A percentile compares a stretch with the other conserved stretches of the same genome.
phyloP scores from a whole-genome alignment of 2,329 filamentous ascomycete species.

The Venturia aucupariae region DNA sequence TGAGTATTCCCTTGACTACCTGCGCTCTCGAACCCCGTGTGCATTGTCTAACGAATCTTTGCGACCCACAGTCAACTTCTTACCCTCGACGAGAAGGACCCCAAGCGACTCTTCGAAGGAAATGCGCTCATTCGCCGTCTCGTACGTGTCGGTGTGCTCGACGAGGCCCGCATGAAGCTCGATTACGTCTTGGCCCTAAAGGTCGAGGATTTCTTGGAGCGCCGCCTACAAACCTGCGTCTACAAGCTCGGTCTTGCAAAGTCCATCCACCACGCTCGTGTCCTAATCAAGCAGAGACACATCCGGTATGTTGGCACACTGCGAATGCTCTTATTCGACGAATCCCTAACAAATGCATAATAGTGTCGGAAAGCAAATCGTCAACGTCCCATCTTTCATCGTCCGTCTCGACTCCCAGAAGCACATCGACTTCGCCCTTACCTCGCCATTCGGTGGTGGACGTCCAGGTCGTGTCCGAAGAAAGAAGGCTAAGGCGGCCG shows the following conservation, averaged over 20 bases:
- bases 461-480: constrained; percentile 95
- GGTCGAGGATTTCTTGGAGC: constrained; percentile 99
- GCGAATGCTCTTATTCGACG: background rate
- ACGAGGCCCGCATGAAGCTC: constrained; percentile 99
- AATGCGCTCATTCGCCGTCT: constrained; percentile 99
- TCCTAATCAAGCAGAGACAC: constrained; percentile 98
- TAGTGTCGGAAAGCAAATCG: constrained; percentile 98
- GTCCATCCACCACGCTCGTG: constrained; percentile 99
- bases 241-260: constrained; percentile 99
- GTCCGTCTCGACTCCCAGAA: constrained; percentile 99
- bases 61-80: constrained; percentile 77
- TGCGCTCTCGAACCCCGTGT: background rate
- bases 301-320: constrained; percentile 58
- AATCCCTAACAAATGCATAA: constrained; percentile 21
- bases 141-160: constrained; percentile 97
- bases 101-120: constrained; percentile 99
- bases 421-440: constrained; percentile 99
- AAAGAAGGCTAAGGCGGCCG: constrained; percentile 98
- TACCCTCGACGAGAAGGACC: constrained; percentile 99
- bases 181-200: constrained; percentile 99
- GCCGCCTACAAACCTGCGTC: constrained; percentile 98
- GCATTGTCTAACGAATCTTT: constrained; percentile 7
- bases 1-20: constrained; percentile 40
- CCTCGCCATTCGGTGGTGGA: constrained; percentile 94
- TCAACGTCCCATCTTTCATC: constrained; percentile 99